These are phyloP conservation scores for Boletus fagicola DNA, from an alignment of 768 basidiomycete genomes.

Conservation along the genomic window DNA sequence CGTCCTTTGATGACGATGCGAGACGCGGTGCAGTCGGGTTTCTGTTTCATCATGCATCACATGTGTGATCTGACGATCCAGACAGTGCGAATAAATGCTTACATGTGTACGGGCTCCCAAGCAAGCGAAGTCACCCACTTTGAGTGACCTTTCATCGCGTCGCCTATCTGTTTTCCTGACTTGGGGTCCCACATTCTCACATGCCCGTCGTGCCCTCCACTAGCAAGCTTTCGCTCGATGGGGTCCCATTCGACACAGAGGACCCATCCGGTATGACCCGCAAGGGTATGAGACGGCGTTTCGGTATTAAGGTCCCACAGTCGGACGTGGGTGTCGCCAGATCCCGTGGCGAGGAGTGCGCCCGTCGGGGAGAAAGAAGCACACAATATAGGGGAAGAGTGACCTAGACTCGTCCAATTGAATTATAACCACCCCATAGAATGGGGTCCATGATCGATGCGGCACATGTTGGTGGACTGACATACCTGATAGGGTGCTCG, in stretches of 20 bases:
- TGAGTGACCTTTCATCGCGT: slow-evolving; percentile 87
- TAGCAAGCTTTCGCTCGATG: slow-evolving; percentile 84
- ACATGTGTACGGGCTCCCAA: slow-evolving; percentile 97
- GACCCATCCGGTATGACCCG: slow-evolving; percentile 95
- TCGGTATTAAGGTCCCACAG: slow-evolving; percentile 95
- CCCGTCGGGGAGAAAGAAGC: slow-evolving; percentile 96
- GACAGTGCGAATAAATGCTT: slow-evolving; percentile 26
- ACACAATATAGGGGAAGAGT: slow-evolving; percentile 90
- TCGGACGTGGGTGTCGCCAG: slow-evolving; percentile 89
- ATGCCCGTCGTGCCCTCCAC: slow-evolving; percentile 92
- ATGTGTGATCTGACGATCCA: neutral
- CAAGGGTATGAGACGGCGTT: slow-evolving; percentile 80
- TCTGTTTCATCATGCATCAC: slow-evolving; percentile 38
- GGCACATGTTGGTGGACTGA: slow-evolving; percentile 9
- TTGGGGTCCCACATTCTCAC: slow-evolving; percentile 94
- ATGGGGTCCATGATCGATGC: slow-evolving; percentile 8
- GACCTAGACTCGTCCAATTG: slow-evolving; percentile 49
- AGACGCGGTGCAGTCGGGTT: slow-evolving; percentile 78
- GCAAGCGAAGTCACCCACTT: slow-evolving; percentile 96
- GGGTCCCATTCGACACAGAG: slow-evolving; percentile 98
- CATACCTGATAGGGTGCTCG: slow-evolving; percentile 83
- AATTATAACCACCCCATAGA: slow-evolving; percentile 5
- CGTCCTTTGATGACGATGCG: slow-evolving; percentile 95
- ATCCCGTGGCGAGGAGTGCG: slow-evolving; percentile 86
- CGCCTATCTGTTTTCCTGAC: slow-evolving; percentile 83